These are phyloP conservation scores for Coemansia sp. DNA, from an alignment of 192 early-diverging fungal species.

Conservation along the genomic window DNA sequence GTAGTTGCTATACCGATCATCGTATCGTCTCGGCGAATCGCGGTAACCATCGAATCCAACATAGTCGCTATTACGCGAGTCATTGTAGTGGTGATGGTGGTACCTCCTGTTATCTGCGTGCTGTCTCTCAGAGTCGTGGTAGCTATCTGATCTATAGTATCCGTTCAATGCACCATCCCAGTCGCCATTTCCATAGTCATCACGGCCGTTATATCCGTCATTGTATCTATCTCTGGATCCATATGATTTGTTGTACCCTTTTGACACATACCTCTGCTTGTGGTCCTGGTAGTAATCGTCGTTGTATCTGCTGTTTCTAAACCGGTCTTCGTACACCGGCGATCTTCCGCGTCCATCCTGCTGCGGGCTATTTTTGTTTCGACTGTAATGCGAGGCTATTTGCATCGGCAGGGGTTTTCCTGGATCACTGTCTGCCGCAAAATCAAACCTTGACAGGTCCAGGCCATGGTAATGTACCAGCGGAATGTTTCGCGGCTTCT, in stretches of 20 bases:
- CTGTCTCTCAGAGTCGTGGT: not conserved
- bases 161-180: constrained; percentile 29
- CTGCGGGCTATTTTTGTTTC: not conserved
- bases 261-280: not conserved
- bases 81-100: not conserved
- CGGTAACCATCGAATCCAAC: not conserved
- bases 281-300: not conserved
- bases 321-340: not conserved
- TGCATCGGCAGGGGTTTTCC: constrained; percentile 22
- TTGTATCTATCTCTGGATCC: not conserved
- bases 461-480: constrained; percentile 41
- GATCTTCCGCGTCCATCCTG: not conserved
- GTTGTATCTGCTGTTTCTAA: not conserved
- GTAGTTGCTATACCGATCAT: not conserved
- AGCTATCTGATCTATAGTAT: constrained; percentile 17
- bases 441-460: constrained; percentile 40
- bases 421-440: constrained; percentile 15
- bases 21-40: not conserved
- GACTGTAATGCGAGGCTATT: not conserved
- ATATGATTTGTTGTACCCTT: not conserved
- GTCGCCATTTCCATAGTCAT: constrained; percentile 1
- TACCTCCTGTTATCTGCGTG: not conserved
- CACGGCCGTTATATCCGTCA: not conserved
- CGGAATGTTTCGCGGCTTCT: constrained; percentile 24
- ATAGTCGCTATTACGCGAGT: not conserved